A percentile compares a stretch with the other conserved stretches of the same genome.
phyloP scores from a whole-genome alignment of 2,329 filamentous ascomycete genomes.

The Talaromyces sp. region DNA sequence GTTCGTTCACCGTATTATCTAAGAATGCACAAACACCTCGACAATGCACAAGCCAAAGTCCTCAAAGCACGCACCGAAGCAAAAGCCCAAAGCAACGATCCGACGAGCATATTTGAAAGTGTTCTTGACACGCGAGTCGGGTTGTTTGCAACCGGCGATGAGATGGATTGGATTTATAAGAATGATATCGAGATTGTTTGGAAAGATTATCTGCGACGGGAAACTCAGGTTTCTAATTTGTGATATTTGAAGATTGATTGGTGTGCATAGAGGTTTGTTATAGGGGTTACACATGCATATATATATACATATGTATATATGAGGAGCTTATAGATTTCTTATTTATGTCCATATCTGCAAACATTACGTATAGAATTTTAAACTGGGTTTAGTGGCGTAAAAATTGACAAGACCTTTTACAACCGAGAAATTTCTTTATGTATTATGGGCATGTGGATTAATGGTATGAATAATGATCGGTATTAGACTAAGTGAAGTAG shows the following conservation, averaged over 20 bases:
- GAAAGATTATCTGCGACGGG: slow-evolving; percentile 16
- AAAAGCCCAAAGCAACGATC: slow-evolving; percentile 11
- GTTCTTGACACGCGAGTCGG: slow-evolving; percentile 25
- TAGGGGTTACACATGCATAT: not conserved
- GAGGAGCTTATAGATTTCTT: too few species aligned
- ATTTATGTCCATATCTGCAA: too few species aligned
- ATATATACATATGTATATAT: too few species aligned
- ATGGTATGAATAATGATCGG: not conserved
- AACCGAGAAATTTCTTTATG: not conserved
- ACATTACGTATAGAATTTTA: too few species aligned
- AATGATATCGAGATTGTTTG: slow-evolving; percentile 38
- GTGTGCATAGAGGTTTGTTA: not conserved
- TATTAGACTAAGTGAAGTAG: not conserved
- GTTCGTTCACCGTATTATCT: slow-evolving; percentile 39
- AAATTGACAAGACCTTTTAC: not conserved
- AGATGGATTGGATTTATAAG: slow-evolving; percentile 39
- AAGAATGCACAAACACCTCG: slow-evolving; percentile 27
- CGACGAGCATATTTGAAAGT: slow-evolving; percentile 19
- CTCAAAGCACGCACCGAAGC: slow-evolving; percentile 13
- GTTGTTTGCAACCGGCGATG: slow-evolving; percentile 24
- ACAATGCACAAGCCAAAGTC: slow-evolving; percentile 14
- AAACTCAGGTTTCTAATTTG: not conserved
- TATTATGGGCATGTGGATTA: not conserved
- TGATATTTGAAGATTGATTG: not conserved
- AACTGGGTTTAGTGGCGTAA: too few species aligned